Evolutionary conservation across 805 yeast genomes (phyloP), one percentile per base, ranked within the genome.

Genomic region (Metschnikowia rubicola): DNA sequence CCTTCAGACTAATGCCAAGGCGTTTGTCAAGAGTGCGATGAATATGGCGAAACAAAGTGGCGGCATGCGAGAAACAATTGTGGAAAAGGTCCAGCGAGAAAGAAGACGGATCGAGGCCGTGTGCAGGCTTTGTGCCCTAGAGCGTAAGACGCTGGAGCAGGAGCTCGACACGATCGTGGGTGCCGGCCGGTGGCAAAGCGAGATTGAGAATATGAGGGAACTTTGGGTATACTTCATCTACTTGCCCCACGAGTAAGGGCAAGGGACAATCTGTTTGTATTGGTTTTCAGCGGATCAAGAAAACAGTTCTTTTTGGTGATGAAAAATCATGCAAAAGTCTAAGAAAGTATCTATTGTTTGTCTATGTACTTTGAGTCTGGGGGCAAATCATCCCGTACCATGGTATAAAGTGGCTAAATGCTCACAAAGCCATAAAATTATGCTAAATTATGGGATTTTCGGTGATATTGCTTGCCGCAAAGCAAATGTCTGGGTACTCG

Each of bases 1-100:
- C 0, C 59, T 79, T 15, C 46, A 64, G 7, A 59, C 62, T 10
- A 79, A 79, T 47, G 60, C 71, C 38, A 70, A 63, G 36, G 72
- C 68, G 3, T 64, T 78, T 32, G 59, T 77, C 33, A 77, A 74
- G 47, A 78, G 70, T 51, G 77, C 80, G 21, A 60, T 75, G 62
- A 69, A 66, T 8, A 54, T 68, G 32, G 69, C 83, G 2, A 71
- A 74, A 43, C 59, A 66, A 17, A 59, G 74, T 3, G 83, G 83
- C 2, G 84, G 84, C 0, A 57, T 79, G 30, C 59, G 81, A 37
- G 84, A 79, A 52, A 65, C 71, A 12, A 64, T 60, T 0, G 60
- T 64, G 13, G 83, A 77, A 32, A 77, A 74, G 51, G 46, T 70
- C 10, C 59, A 61, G 10, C 61, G 83, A 33, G 66, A 67, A 13